Evolutionary conservation across 2,329 filamentous ascomycete genomes (phyloP), one percentile per base, ranked within the genome.

Genomic region (Hymenoscyphus scutula): DNA sequence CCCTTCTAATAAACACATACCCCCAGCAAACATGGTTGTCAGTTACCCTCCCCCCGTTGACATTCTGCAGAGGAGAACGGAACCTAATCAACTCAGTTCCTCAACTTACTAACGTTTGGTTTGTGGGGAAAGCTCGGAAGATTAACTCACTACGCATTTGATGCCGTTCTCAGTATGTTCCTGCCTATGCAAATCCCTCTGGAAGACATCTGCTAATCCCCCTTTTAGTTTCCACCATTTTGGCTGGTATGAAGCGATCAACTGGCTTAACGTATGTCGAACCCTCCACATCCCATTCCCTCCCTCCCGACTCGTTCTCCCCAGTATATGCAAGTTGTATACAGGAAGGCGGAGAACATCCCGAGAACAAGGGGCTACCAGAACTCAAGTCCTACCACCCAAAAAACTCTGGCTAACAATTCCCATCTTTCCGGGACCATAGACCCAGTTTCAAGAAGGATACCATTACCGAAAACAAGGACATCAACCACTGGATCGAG

Each of bases 171-270:
- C 72, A 82, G 91, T 95, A 85, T 72, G 89, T 82, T 48, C 34
- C 45, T 56, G 56, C 59, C 54, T 61, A 57, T 48, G 41, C 59
- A 53, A 56, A 37, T 29, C 38, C 25, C 17, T 65, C 19, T 17
- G 6, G 45, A 58, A 30, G 19, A 41, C 32, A 55, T 62, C 38
- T 59, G 57, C 71, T 74, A 62, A 73, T 57, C 11, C 61, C n/a
- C 27, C 53, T 41, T n/a, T 51, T 64, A 96, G 91, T 99, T 77
- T 99, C 95, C 73, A 91, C 95, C 67, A 94, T 98, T 77, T 88
- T 99, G 69, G 95, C 95, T 45, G 95, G 95, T 73, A 93, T 99
- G 82, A 96, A 96, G 81, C 92, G 95, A 71, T 97, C 94, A 68
- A 98, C 95, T 65, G 95, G 95, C 74, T 84, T 99, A 80, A 97